phyloP scores from a whole-genome alignment of 2,329 filamentous ascomycete species.

The Venturia carpophila region DNA sequence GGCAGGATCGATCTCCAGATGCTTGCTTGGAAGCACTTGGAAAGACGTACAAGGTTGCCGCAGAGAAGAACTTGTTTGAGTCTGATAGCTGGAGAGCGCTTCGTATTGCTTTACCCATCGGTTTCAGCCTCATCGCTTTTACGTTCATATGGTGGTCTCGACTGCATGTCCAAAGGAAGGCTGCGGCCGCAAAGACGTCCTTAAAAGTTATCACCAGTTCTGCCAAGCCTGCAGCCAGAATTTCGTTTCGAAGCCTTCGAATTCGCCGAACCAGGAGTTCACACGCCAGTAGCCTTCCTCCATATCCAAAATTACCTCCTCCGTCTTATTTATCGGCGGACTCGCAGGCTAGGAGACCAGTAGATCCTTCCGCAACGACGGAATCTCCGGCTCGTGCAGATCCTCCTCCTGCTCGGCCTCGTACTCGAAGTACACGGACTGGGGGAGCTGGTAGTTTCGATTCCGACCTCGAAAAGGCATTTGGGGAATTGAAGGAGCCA shows the following conservation, averaged over 20 bases:
- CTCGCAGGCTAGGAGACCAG: neutral
- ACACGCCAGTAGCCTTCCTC: neutral
- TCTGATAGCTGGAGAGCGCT: neutral
- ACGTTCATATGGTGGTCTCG: neutral
- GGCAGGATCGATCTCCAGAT: slow-evolving; percentile 15
- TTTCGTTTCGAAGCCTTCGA: neutral
- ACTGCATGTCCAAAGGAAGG: neutral
- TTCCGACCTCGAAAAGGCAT: neutral
- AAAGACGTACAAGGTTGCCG: neutral
- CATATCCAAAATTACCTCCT: neutral
- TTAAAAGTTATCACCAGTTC: no score
- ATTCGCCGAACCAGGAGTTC: neutral
- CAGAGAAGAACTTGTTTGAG: neutral
- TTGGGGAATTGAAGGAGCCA: neutral
- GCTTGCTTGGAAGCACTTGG: slow-evolving; percentile 15
- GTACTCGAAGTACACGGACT: neutral
- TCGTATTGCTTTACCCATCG: neutral
- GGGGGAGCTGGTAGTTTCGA: neutral
- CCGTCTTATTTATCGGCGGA: neutral
- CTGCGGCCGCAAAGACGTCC: neutral
- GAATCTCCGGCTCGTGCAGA: no score
- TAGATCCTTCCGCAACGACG: no score
- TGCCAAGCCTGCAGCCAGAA: neutral
- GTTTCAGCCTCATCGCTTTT: neutral
- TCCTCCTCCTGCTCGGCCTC: no score